Percentiles rank a stretch among this genome's conserved stretches.
Conservation (phyloP, 768 basidiomycete species). For the Strobilomyces confusus region DNA sequence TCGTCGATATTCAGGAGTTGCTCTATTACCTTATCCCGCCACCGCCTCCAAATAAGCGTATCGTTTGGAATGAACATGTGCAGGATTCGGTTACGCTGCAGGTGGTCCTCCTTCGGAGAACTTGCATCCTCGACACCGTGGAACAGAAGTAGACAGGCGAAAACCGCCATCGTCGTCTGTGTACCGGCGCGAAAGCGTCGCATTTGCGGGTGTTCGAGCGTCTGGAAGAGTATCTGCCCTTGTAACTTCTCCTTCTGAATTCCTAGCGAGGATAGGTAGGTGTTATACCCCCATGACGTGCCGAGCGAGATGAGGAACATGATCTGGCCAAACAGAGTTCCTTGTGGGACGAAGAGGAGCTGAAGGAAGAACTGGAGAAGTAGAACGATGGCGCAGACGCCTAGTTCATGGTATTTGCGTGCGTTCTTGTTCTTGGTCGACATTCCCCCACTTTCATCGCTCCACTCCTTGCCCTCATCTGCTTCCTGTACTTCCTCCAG, state of each 20-base stretch:
- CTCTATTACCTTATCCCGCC: constrained; percentile 16
- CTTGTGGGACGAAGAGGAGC: constrained; percentile 31
- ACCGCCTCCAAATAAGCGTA: constrained; percentile 20
- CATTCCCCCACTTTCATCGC: neutral
- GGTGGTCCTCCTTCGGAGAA: neutral
- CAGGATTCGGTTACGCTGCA: constrained; percentile 9
- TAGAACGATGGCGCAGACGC: constrained; percentile 26
- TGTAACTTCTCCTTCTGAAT: constrained; percentile 29
- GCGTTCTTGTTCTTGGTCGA: neutral
- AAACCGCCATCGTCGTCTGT: constrained; percentile 20
- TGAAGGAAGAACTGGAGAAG: constrained; percentile 30
- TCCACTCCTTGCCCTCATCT: neutral
- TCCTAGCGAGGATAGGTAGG: too few species aligned
- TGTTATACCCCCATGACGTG: constrained; percentile 34
- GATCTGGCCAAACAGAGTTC: constrained; percentile 31
- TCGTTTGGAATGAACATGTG: constrained; percentile 17
- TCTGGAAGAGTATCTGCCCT: constrained; percentile 9
- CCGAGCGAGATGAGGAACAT: constrained; percentile 31
- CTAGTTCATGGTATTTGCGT: constrained; percentile 12
- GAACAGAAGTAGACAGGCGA: constrained; percentile 22
- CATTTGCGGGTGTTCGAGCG: constrained; percentile 7
- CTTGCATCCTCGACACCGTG: constrained; percentile 1
- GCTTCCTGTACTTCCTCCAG: too few species aligned
- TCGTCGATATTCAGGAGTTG: constrained; percentile 10
- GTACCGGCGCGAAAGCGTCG: constrained; percentile 8